Percentiles rank a stretch among this genome's conserved stretches.
phyloP scores from a whole-genome alignment of 2,329 filamentous ascomycete genomes.

The Xylogone sp. region DNA sequence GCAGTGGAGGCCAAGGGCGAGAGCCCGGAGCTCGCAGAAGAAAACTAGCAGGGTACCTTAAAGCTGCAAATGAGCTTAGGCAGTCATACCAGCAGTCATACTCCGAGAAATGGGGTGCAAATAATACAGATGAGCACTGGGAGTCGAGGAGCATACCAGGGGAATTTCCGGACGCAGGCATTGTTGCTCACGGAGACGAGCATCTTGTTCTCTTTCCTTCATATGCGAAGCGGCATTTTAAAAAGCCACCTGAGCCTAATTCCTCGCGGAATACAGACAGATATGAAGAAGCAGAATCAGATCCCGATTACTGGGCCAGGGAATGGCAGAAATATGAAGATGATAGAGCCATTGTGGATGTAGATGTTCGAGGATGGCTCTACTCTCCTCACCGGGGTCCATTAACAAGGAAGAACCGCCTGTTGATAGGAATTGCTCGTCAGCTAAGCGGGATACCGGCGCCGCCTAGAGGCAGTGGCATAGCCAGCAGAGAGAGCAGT shows the following conservation, averaged over 20 bases:
- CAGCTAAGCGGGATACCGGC: conserved; percentile 83
- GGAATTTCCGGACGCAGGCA: conserved; percentile 80
- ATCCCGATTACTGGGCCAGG: conserved; percentile 71
- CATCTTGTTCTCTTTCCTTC: conserved; percentile 95
- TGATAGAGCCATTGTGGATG: conserved; percentile 82
- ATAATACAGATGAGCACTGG: conserved; percentile 38
- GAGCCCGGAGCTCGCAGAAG: conserved; percentile 71
- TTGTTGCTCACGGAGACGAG: conserved; percentile 75
- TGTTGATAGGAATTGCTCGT: conserved; percentile 81
- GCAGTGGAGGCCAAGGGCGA: conserved; percentile 16
- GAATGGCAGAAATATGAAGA: conserved; percentile 80
- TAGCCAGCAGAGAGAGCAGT: conserved; percentile 22
- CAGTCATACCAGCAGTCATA: conserved; percentile 60
- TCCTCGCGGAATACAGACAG: conserved; percentile 30
- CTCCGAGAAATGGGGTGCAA: conserved; percentile 39
- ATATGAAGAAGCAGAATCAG: conserved; percentile 42
- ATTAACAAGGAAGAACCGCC: conserved; percentile 80
- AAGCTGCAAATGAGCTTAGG: conserved; percentile 67
- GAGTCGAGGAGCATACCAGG: conserved; percentile 59
- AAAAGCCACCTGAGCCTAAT: conserved; percentile 19
- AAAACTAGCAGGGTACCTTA: conserved; percentile 71
- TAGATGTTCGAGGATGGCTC: conserved; percentile 94
- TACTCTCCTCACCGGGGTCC: conserved; percentile 83
- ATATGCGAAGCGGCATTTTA: conserved; percentile 62
- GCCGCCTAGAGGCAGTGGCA: conserved; percentile 42